Base-by-base conservation (phyloP, 2,329 filamentous ascomycete species). In the Colletotrichum lupini region DNA sequence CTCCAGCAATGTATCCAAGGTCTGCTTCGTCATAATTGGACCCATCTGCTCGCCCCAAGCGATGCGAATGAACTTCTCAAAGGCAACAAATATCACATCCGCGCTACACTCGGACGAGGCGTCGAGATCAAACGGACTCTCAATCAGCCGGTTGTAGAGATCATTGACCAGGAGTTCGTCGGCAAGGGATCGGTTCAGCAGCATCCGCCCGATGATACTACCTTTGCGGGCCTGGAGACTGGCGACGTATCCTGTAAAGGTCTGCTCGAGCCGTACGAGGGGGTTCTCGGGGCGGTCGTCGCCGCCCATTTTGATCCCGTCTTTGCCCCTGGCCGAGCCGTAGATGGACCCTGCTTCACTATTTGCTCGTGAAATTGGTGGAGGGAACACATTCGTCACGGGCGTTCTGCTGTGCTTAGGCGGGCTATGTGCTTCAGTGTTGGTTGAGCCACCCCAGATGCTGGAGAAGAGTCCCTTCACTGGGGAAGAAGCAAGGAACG, bases 21-120 rank as follows among this genome's bases (percentile, higher is more conserved):
- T 89, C 59, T 92, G 87, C 65, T 90, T 87, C 1, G 94, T 91
- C 81, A 98, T 91, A 68, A 98, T 90, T 3, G 94, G 91, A 0
- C 96, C 96, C 87, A 98, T 95, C 77, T 94, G 92, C 76, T 96
- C 93, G 72, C 90, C 92, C 96, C 96, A 98, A 14, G 94, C 95
- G 75, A 95, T 92, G 72, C 91, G 92, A 73, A 98, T 85, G 77
- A 98, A 98, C 74, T 97, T 98, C 81, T 98, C 95, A 80, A 98
- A 98, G 0, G 95, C 93, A 30, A 94, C 93, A 79, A 98, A 97
- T 5, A 98, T 88, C 24, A 96, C 92, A 78, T 98, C 95, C 9
- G 96, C 91, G 3, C 92, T 89, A 9, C 94, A 88, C 72, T 98
- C 95, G 0, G 91, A 89, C 2, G 94, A 91, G 11, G 92, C 86